Conservation (phyloP, 2,329 filamentous ascomycete species). For the Alternaria consortialis region DNA sequence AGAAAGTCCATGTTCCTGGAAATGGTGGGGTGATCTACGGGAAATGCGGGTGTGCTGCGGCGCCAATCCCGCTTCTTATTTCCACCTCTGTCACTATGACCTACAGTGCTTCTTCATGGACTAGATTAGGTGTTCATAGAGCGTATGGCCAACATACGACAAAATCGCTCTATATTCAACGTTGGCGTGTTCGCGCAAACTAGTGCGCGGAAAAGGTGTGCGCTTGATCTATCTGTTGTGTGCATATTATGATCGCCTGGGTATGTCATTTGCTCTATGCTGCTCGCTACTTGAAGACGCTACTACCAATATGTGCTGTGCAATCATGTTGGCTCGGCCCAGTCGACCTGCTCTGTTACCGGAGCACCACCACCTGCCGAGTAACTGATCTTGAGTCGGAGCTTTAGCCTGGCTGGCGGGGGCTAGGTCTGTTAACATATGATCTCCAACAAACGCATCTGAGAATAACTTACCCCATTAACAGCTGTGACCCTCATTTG, state of each 20-base stretch:
- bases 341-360: slow-evolving; percentile 93
- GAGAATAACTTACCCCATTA: slow-evolving; percentile 78
- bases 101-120: not conserved
- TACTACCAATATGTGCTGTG: slow-evolving; percentile 6
- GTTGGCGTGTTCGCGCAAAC: not conserved
- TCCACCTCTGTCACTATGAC: slow-evolving; percentile 9
- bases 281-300: slow-evolving; percentile 13
- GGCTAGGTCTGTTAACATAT: slow-evolving; percentile 63
- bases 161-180: not conserved
- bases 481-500: slow-evolving; percentile 86
- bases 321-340: slow-evolving; percentile 77
- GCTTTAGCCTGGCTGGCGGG: slow-evolving; percentile 72
- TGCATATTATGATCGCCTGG: slow-evolving; percentile 11
- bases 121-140: not conserved
- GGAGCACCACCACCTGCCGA: slow-evolving; percentile 73
- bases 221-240: not conserved
- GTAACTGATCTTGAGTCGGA: slow-evolving; percentile 87
- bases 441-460: not conserved
- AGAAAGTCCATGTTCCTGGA: slow-evolving; percentile 9
- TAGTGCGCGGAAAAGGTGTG: not conserved
- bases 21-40: slow-evolving; percentile 12
- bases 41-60: slow-evolving; percentile 10
- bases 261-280: slow-evolving; percentile 23
- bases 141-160: not conserved
- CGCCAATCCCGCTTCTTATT: slow-evolving; percentile 25